Conservation (phyloP, 345 rosid genomes). For the Lenwebbia sp. region DNA sequence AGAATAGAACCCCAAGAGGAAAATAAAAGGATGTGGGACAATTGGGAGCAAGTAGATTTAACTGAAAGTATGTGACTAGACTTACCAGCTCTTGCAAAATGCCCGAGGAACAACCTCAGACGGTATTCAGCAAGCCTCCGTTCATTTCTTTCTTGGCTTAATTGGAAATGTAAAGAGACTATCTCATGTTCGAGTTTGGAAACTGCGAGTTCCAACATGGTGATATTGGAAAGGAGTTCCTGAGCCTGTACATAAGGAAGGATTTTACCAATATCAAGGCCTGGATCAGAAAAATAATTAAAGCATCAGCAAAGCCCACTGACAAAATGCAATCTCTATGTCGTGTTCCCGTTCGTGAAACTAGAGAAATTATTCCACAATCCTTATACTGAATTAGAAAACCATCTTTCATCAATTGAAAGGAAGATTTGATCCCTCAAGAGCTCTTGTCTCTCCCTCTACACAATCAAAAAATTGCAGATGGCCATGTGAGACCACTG, state of each 20-base stretch:
- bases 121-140: slow-evolving; percentile 74
- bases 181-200: slow-evolving; percentile 73
- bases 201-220: slow-evolving; percentile 54
- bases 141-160: slow-evolving; percentile 91
- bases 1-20: background rate
- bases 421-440: background rate
- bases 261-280: background rate
- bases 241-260: slow-evolving; percentile 34
- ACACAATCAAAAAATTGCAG: background rate
- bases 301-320: background rate
- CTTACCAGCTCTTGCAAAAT: slow-evolving; percentile 11
- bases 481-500: background rate
- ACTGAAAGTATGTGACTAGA: background rate
- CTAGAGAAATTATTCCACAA: background rate
- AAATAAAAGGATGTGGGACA: background rate
- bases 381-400: background rate
- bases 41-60: background rate
- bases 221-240: slow-evolving; percentile 59
- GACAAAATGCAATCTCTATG: background rate
- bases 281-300: background rate
- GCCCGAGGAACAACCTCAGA: slow-evolving; percentile 20
- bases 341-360: background rate
- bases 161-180: slow-evolving; percentile 78
- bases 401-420: background rate
- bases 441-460: background rate